Conservation (phyloP, 768 basidiomycete species). For the Multifurca ochricompacta region DNA sequence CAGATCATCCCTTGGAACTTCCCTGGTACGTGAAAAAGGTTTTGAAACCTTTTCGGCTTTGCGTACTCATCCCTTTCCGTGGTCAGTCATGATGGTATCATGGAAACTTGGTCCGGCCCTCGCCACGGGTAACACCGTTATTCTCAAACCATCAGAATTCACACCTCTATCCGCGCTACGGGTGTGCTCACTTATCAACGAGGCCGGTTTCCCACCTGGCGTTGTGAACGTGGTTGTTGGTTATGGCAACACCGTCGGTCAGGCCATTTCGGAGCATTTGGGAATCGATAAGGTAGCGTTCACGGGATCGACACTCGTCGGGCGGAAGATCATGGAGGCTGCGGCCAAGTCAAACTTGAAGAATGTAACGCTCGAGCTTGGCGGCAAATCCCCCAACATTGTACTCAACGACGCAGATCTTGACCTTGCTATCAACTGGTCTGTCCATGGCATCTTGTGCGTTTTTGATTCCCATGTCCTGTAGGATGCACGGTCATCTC, state of each 20-base stretch:
- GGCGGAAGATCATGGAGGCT: too few species aligned
- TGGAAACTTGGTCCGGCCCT: slow-evolving; percentile 60
- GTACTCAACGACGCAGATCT: slow-evolving; percentile 56
- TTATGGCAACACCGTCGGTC: slow-evolving; percentile 46
- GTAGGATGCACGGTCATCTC: too few species aligned
- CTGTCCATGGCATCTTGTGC: slow-evolving; percentile 50
- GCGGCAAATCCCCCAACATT: slow-evolving; percentile 55
- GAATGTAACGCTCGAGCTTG: slow-evolving; percentile 66
- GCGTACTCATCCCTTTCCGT: too few species aligned
- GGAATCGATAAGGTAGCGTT: slow-evolving; percentile 69
- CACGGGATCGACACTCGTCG: slow-evolving; percentile 59
- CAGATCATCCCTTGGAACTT: too few species aligned
- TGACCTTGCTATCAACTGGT: slow-evolving; percentile 50
- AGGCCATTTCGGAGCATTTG: slow-evolving; percentile 56
- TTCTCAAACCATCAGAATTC: slow-evolving; percentile 59
- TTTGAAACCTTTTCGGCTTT: not conserved
- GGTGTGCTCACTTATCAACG: too few species aligned
- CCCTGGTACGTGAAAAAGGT: slow-evolving; percentile 36
- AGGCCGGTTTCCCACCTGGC: slow-evolving; percentile 57
- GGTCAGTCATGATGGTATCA: slow-evolving; percentile 42
- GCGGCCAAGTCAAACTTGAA: too few species aligned
- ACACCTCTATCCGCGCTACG: too few species aligned
- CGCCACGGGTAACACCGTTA: slow-evolving; percentile 50
- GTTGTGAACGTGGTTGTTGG: slow-evolving; percentile 54
- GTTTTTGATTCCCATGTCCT: slow-evolving; percentile 24